Evolutionary conservation across 2,329 filamentous ascomycete genomes (phyloP).

Genomic region (Diaporthe humulicola): DNA sequence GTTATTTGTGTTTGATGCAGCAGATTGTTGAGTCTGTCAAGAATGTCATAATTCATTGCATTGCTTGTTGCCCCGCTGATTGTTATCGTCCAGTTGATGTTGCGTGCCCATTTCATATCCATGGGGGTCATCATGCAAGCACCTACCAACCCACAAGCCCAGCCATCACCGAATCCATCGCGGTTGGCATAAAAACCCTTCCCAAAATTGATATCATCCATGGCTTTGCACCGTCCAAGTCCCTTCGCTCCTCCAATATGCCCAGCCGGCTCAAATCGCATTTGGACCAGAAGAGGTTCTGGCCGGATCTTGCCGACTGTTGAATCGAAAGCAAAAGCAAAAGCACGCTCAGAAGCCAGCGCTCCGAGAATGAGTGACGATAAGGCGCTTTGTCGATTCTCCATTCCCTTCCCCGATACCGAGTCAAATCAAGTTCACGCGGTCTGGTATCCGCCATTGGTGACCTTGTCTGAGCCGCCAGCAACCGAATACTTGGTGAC

Average conservation of each 20-base stretch:
- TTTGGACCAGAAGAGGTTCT: background rate
- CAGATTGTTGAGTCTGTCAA: background rate
- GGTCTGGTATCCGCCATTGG: background rate
- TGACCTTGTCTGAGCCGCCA: background rate
- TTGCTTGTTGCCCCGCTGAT: background rate
- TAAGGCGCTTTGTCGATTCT: too few species aligned
- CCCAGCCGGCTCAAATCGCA: background rate
- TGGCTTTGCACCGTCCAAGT: background rate
- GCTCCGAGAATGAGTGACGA: background rate
- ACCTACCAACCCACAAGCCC: background rate
- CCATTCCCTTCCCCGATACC: background rate
- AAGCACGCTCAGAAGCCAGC: background rate
- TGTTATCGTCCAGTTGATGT: too few species aligned
- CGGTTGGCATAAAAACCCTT: background rate
- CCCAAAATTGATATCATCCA: background rate
- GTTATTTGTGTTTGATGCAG: background rate
- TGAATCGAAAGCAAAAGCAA: background rate
- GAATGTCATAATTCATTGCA: constrained; percentile 13
- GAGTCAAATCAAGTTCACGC: background rate
- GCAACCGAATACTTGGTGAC: constrained; percentile 5
- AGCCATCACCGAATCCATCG: background rate
- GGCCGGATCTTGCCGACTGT: background rate
- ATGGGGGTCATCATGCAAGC: background rate
- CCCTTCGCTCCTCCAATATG: background rate
- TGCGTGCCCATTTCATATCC: background rate